Conservation (phyloP, 768 basidiomycete species). For the Leccinum imitatum region DNA sequence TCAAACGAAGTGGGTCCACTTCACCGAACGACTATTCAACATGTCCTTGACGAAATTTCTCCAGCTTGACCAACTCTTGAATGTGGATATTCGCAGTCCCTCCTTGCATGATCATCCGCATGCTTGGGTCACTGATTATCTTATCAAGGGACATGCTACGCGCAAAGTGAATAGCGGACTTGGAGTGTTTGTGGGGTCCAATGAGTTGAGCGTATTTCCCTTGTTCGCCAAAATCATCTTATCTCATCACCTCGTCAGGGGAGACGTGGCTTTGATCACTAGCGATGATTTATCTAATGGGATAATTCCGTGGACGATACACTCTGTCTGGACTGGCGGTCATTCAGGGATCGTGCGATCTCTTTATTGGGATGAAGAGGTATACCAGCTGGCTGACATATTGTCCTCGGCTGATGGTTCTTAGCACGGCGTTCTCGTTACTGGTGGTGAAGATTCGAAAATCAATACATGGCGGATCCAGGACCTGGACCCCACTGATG, state of each 20-base stretch:
- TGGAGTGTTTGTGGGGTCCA: conserved; percentile 67
- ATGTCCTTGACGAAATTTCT: conserved; percentile 1
- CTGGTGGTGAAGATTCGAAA: conserved; percentile 52
- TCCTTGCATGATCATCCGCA: conserved; percentile 54
- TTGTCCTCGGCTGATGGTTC: conserved; percentile 2
- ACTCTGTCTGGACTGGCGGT: conserved; percentile 52
- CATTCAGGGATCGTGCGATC: conserved; percentile 60
- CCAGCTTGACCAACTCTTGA: conserved; percentile 59
- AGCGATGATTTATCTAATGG: conserved; percentile 39
- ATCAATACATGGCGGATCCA: conserved; percentile 42
- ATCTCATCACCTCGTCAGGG: conserved; percentile 37
- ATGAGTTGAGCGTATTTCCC: conserved; percentile 49
- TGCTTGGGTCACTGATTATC: conserved; percentile 80
- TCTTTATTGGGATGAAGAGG: conserved; percentile 55
- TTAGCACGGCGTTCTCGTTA: conserved; percentile 44
- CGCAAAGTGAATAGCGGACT: conserved; percentile 30
- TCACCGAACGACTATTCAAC: not conserved
- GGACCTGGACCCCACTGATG: not conserved
- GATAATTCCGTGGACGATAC: conserved; percentile 47
- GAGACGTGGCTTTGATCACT: conserved; percentile 57
- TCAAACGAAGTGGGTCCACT: conserved; percentile 53
- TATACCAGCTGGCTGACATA: conserved; percentile 16
- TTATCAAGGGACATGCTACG: conserved; percentile 51
- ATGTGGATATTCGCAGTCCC: conserved; percentile 62
- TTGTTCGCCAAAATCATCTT: not conserved